Percentiles rank a stretch among this genome's conserved stretches.
Conservation (phyloP, 108 stramenopile genomes). For the Stephanodiscus minutulus region DNA sequence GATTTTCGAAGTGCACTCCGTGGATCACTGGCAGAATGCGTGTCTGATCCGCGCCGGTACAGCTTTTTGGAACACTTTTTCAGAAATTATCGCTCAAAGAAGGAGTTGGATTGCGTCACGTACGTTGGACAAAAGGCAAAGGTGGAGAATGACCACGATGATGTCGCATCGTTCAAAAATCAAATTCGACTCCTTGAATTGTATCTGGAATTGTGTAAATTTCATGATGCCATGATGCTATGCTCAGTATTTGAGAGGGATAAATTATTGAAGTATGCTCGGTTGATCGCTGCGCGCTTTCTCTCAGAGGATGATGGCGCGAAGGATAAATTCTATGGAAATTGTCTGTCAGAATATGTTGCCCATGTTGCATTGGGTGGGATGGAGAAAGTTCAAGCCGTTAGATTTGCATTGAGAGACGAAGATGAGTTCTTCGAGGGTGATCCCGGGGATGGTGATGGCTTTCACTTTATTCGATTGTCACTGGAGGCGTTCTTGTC, state of each 20-base stretch:
- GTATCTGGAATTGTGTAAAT: slow-evolving; percentile 70
- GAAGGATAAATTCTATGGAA: neutral
- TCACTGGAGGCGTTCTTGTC: slow-evolving; percentile 62
- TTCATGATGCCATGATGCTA: slow-evolving; percentile 40
- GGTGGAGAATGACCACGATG: slow-evolving; percentile 24
- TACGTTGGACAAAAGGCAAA: slow-evolving; percentile 4
- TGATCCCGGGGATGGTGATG: slow-evolving; percentile 33
- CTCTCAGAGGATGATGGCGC: slow-evolving; percentile 20
- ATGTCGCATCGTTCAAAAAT: slow-evolving; percentile 27
- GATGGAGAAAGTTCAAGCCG: slow-evolving; percentile 52
- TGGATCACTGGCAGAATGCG: slow-evolving; percentile 68
- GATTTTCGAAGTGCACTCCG: slow-evolving; percentile 62
- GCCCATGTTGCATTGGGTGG: slow-evolving; percentile 31
- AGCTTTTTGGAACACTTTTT: slow-evolving; percentile 70
- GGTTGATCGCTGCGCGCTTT: slow-evolving; percentile 23
- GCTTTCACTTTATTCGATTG: slow-evolving; percentile 63
- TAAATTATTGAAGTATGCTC: slow-evolving; percentile 27
- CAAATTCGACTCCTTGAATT: slow-evolving; percentile 66
- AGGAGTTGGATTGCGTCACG: slow-evolving; percentile 4
- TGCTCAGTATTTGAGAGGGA: slow-evolving; percentile 35
- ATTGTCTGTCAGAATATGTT: slow-evolving; percentile 35
- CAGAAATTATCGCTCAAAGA: slow-evolving; percentile 16
- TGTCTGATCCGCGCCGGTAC: slow-evolving; percentile 65
- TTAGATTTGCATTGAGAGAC: slow-evolving; percentile 28
- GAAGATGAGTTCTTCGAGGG: slow-evolving; percentile 55